These are phyloP conservation scores for Hanseniaspora valbyensis DNA, from an alignment of 805 yeast species.

Conservation along the genomic window DNA sequence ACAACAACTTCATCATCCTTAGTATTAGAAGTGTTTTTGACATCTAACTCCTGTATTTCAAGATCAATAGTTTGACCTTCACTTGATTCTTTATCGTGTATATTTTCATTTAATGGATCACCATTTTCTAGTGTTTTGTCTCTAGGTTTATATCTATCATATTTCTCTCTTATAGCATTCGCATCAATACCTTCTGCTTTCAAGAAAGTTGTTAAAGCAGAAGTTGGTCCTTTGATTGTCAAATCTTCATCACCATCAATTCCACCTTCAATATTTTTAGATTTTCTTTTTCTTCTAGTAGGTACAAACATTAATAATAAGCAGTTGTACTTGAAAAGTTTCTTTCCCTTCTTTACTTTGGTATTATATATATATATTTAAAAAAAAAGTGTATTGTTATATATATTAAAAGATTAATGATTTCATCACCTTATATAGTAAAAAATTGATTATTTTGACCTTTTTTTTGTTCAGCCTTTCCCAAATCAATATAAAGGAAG, in stretches of 20 bases:
- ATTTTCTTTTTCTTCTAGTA: conserved; percentile 14
- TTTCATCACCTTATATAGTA: no score
- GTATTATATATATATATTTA: no score
- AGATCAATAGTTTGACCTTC: conserved; percentile 18
- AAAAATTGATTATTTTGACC: no score
- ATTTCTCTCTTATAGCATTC: conserved; percentile 52
- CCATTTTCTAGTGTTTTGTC: no score
- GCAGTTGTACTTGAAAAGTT: no score
- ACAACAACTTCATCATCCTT: conserved; percentile 20
- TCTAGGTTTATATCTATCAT: conserved; percentile 29
- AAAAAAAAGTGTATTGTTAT: not conserved
- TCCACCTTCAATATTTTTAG: not conserved
- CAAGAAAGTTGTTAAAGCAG: conserved; percentile 81
- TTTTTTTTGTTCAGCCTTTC: no score
- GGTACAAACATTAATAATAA: conserved; percentile 12
- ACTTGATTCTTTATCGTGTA: conserved; percentile 20
- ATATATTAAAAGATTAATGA: no score
- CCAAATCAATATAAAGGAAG: no score
- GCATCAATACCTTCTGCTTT: conserved; percentile 84
- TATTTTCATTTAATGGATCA: conserved; percentile 20
- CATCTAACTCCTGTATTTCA: no score
- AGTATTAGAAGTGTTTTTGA: no score
- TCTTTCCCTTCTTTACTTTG: no score
- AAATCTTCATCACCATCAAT: not conserved
- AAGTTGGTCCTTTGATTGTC: conserved; percentile 47